phyloP scores from a whole-genome alignment of 1,284 basidiomycete species.

The Naganishia albida region DNA sequence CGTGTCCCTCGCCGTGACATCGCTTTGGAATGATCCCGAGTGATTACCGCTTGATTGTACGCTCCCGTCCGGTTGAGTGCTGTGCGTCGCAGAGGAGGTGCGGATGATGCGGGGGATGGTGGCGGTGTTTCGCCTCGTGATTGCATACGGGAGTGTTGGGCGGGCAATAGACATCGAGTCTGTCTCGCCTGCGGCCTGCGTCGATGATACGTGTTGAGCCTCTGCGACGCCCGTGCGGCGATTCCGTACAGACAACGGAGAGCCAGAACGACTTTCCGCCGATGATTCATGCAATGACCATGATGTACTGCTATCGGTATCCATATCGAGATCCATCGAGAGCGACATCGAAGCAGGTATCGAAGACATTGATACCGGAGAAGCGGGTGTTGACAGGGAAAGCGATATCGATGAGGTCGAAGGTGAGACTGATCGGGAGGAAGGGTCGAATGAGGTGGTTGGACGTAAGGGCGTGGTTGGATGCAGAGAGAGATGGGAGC shows the following conservation, averaged over 20 bases:
- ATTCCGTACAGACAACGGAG: background rate
- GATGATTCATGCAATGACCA: slow-evolving; percentile 14
- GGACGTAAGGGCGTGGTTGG: background rate
- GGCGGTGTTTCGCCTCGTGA: slow-evolving; percentile 19
- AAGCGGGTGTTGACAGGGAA: slow-evolving; percentile 12
- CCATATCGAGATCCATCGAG: slow-evolving; percentile 23
- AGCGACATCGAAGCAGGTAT: slow-evolving; percentile 16
- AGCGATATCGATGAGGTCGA: slow-evolving; percentile 9
- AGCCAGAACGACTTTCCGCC: slow-evolving; percentile 7
- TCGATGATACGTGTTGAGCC: too few relatives aligned
- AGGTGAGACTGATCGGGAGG: slow-evolving; percentile 7
- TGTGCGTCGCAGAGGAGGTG: background rate
- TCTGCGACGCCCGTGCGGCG: background rate
- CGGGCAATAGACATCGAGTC: background rate
- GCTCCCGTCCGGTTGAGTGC: background rate
- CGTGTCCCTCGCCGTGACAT: background rate
- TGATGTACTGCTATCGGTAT: slow-evolving; percentile 14
- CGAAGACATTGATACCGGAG: slow-evolving; percentile 16
- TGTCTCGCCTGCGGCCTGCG: too few relatives aligned
- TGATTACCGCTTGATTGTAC: background rate
- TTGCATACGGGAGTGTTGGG: background rate
- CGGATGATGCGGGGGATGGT: slow-evolving; percentile 15
- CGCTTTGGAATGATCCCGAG: background rate
- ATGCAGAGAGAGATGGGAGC: background rate
- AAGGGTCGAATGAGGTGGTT: background rate